Evolutionary conservation across 768 basidiomycete species (phyloP).

Genomic region (Clitopilus passeckerianus): DNA sequence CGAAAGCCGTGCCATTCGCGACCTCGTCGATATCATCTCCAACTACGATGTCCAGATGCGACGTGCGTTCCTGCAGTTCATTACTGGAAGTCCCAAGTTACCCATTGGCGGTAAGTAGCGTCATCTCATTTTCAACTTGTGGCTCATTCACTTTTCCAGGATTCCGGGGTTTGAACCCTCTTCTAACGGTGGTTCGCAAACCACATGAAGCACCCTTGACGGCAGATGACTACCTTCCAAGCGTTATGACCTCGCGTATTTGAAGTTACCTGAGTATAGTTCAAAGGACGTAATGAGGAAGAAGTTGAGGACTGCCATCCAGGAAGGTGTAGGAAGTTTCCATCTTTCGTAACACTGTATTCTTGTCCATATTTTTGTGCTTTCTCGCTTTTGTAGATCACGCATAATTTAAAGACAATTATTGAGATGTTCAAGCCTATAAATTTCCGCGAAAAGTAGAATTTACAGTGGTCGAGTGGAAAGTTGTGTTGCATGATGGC

Average conservation of each 20-base stretch:
- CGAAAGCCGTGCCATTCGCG: conserved; percentile 87
- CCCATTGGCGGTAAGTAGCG: conserved; percentile 81
- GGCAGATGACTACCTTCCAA: conserved; percentile 93
- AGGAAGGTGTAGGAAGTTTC: conserved; percentile 95
- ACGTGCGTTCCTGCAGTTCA: conserved; percentile 91
- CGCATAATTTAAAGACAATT: conserved; percentile 1
- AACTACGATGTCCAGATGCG: conserved; percentile 69
- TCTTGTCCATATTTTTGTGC: conserved; percentile 8
- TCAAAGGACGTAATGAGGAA: conserved; percentile 79
- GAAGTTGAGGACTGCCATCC: conserved; percentile 80
- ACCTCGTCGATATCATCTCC: conserved; percentile 83
- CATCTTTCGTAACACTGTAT: conserved; percentile 72
- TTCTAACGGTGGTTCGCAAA: conserved; percentile 94
- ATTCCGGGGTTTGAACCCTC: conserved; percentile 92
- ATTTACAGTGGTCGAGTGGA: too few relatives aligned
- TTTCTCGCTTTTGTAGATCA: conserved; percentile 3
- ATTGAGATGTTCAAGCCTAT: not conserved
- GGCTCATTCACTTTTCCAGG: conserved; percentile 36
- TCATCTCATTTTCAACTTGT: not conserved
- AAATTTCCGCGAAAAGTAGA: too few relatives aligned
- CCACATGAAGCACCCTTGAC: conserved; percentile 88
- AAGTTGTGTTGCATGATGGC: too few relatives aligned
- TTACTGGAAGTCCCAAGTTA: conserved; percentile 94
- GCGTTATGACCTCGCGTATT: conserved; percentile 98
- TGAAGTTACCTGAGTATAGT: conserved; percentile 96